Conservation (phyloP, 257 asterid genomes). For the Echium plantagineum region DNA sequence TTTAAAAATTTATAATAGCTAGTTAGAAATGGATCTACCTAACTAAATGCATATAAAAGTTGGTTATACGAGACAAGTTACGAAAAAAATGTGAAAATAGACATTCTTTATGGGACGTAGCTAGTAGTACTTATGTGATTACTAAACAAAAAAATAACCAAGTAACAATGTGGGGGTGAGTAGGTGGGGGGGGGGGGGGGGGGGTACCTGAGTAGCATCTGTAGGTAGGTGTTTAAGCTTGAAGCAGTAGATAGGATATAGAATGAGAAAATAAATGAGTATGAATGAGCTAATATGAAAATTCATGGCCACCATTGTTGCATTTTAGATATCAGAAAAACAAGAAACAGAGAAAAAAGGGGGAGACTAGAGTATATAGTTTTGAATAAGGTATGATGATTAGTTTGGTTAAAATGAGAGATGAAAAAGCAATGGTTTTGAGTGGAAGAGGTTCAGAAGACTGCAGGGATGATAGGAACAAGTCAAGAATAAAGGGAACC, state of each 20-base stretch:
- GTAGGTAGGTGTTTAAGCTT: constrained; percentile 14
- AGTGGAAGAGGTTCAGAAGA: constrained; percentile 11
- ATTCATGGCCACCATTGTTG: constrained; percentile 37
- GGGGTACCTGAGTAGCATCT: constrained; percentile 12
- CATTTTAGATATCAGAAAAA: constrained; percentile 25
- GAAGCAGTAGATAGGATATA: constrained; percentile 25
- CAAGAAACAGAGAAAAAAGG: background rate
- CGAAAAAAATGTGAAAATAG: too few relatives aligned
- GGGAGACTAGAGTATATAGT: background rate
- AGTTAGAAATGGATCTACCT: too few relatives aligned
- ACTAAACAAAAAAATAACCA: too few relatives aligned
- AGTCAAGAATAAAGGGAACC: constrained; percentile 33
- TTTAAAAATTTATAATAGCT: too few relatives aligned
- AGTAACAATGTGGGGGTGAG: too few relatives aligned
- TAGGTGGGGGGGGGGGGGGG: too few relatives aligned
- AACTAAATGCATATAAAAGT: too few relatives aligned
- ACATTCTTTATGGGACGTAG: too few relatives aligned
- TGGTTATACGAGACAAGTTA: too few relatives aligned
- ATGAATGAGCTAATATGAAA: constrained; percentile 20
- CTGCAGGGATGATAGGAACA: constrained; percentile 46
- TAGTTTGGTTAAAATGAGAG: too few relatives aligned
- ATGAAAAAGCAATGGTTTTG: background rate
- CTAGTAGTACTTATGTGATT: too few relatives aligned
- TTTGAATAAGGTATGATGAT: background rate
- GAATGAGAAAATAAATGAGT: constrained; percentile 19